Percentiles rank a stretch among this genome's conserved stretches.
Conservation (phyloP, 2,329 filamentous ascomycete genomes). For the Clarireedia sp. region DNA sequence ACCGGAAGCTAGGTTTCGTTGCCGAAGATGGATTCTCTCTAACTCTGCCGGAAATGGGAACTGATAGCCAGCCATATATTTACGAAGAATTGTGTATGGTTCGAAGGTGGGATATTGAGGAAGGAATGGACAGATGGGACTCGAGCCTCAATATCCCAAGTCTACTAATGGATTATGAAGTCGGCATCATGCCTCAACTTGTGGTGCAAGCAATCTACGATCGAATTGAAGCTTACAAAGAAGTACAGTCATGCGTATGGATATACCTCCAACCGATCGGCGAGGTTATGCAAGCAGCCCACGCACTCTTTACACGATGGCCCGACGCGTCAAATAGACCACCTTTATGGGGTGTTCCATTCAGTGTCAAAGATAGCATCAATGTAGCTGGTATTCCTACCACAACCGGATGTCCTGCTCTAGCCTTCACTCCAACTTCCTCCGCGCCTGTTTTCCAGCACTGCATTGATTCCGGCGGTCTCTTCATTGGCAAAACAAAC, state of each 20-base stretch:
- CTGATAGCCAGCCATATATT: conserved; percentile 10
- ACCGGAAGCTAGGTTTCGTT: conserved; percentile 19
- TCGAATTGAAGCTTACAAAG: conserved; percentile 34
- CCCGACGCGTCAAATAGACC: conserved; percentile 34
- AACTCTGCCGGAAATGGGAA: conserved; percentile 11
- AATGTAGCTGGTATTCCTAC: conserved; percentile 39
- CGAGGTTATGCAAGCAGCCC: conserved; percentile 34
- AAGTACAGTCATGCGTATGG: conserved; percentile 42
- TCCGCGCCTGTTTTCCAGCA: conserved; percentile 40
- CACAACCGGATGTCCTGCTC: conserved; percentile 38
- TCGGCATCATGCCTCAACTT: conserved; percentile 21
- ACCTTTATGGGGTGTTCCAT: conserved; percentile 42
- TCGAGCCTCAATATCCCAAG: conserved; percentile 23
- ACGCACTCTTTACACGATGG: conserved; percentile 35
- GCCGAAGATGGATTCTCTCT: conserved; percentile 20
- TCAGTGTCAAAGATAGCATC: conserved; percentile 43
- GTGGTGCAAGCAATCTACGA: conserved; percentile 25
- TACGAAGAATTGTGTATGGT: conserved; percentile 26
- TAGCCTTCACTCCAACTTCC: conserved; percentile 37
- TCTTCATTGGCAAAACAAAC: conserved; percentile 50
- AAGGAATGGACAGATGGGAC: conserved; percentile 21
- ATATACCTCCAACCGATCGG: conserved; percentile 38
- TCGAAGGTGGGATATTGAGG: conserved; percentile 13
- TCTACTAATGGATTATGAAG: conserved; percentile 21
- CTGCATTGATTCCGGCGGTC: conserved; percentile 42